These are phyloP conservation scores for Rosa persica DNA, from an alignment of 306 rosid genomes.

Conservation along the genomic window DNA sequence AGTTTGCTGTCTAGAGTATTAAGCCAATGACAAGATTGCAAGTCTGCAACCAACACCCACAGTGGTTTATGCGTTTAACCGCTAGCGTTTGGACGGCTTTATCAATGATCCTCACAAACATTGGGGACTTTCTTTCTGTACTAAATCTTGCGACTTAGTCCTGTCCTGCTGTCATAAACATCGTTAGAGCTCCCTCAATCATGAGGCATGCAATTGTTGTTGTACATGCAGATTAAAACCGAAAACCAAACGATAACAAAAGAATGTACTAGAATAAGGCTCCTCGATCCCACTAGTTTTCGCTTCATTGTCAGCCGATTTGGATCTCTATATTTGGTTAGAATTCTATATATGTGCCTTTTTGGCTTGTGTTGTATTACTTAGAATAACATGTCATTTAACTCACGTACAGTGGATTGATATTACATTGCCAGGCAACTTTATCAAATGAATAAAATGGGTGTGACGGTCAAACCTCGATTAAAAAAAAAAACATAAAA, in stretches of 20 bases:
- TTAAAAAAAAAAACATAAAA: too few relatives aligned
- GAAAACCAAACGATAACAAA: neutral
- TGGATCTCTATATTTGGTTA: too few relatives aligned
- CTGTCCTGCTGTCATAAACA: constrained; percentile 1
- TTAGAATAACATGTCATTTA: too few relatives aligned
- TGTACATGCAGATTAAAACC: neutral
- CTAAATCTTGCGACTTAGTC: neutral
- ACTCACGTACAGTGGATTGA: too few relatives aligned
- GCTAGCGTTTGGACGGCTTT: neutral
- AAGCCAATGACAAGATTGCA: constrained; percentile 9
- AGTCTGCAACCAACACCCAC: neutral
- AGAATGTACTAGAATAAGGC: neutral
- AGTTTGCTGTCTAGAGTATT: constrained; percentile 4
- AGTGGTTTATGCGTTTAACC: neutral
- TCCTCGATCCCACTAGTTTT: too few relatives aligned
- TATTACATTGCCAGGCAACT: too few relatives aligned
- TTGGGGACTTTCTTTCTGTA: neutral
- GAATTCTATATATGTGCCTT: too few relatives aligned
- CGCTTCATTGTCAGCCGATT: too few relatives aligned
- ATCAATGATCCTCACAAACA: neutral
- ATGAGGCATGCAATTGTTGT: neutral
- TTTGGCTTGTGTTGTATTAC: too few relatives aligned
- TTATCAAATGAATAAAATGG: too few relatives aligned
- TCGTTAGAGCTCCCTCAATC: too few relatives aligned
- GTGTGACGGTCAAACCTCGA: too few relatives aligned